Evolutionary conservation across 208 protist species (phyloP).

Genomic region (Trypanosoma melophagium): DNA sequence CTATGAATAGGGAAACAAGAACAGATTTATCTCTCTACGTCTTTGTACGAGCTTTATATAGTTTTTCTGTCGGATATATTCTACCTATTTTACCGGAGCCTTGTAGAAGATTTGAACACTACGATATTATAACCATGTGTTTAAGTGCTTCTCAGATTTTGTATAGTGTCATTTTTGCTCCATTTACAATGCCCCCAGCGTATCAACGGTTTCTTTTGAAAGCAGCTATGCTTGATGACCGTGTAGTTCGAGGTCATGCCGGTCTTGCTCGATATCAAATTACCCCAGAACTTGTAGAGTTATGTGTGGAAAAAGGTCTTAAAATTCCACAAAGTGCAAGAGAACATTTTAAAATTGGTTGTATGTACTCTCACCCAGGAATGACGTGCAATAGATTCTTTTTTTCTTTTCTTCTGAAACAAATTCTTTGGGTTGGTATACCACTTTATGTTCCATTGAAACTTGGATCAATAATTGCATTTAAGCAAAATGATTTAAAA

Average conservation of each 20-base stretch:
- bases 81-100: conserved; percentile 47
- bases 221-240: conserved; percentile 61
- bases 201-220: conserved; percentile 72
- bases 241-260: conserved; percentile 59
- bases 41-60: conserved; percentile 71
- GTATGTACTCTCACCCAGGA: conserved; percentile 48
- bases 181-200: conserved; percentile 64
- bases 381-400: conserved; percentile 73
- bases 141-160: conserved; percentile 74
- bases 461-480: conserved; percentile 49
- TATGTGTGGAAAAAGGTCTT: conserved; percentile 42
- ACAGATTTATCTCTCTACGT: conserved; percentile 82
- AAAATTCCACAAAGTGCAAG: conserved; percentile 20
- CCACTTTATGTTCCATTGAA: conserved; percentile 81
- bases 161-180: conserved; percentile 74
- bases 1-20: conserved; percentile 74
- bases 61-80: conserved; percentile 59
- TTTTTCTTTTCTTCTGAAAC: conserved; percentile 47
- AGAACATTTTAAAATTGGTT: conserved; percentile 39
- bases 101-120: conserved; percentile 67
- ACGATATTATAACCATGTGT: conserved; percentile 82
- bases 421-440: conserved; percentile 72
- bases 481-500: conserved; percentile 60
- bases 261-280: conserved; percentile 58
- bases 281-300: conserved; percentile 66